Percentiles rank a stretch among this genome's conserved stretches.
phyloP scores from a whole-genome alignment of 805 yeast species.

The Lipomyces kockii region DNA sequence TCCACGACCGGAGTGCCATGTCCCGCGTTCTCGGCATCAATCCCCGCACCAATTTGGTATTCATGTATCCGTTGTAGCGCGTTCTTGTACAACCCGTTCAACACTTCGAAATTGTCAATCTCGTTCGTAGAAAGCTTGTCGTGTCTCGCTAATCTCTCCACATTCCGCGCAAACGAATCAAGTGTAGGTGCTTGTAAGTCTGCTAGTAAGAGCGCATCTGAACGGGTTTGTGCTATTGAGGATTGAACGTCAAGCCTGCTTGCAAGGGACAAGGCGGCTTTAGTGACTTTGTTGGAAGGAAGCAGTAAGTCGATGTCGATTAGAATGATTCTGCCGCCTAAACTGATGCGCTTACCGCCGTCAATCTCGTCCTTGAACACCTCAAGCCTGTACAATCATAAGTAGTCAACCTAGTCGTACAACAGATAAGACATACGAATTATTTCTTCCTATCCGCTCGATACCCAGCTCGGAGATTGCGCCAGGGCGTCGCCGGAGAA shows the following conservation, averaged over 20 bases:
- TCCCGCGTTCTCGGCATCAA: constrained; percentile 22
- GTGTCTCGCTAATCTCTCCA: constrained; percentile 44
- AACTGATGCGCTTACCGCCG: constrained; percentile 45
- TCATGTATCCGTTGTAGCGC: constrained; percentile 39
- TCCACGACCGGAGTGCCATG: constrained; percentile 45
- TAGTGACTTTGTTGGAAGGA: constrained; percentile 26
- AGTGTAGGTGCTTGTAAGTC: constrained; percentile 44
- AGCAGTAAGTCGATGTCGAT: constrained; percentile 44
- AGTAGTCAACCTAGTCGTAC: constrained; percentile 32
- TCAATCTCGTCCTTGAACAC: constrained; percentile 45
- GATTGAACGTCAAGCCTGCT: constrained; percentile 40
- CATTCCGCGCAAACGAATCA: constrained; percentile 43
- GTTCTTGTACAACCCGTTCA: constrained; percentile 42
- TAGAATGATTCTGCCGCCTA: constrained; percentile 48
- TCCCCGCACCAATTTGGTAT: constrained; percentile 8
- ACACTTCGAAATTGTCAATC: constrained; percentile 45
- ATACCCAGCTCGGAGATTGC: constrained; percentile 46
- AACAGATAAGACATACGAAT: constrained; percentile 34
- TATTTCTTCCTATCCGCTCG: constrained; percentile 42
- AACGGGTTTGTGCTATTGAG: constrained; percentile 5
- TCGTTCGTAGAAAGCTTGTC: constrained; percentile 45
- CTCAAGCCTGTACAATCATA: constrained; percentile 41
- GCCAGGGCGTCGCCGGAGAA: constrained; percentile 45
- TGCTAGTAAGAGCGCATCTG: constrained; percentile 39
- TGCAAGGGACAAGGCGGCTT: constrained; percentile 39